Conservation (phyloP, 441 rosid species). For the Hypseocharis bilobata region DNA sequence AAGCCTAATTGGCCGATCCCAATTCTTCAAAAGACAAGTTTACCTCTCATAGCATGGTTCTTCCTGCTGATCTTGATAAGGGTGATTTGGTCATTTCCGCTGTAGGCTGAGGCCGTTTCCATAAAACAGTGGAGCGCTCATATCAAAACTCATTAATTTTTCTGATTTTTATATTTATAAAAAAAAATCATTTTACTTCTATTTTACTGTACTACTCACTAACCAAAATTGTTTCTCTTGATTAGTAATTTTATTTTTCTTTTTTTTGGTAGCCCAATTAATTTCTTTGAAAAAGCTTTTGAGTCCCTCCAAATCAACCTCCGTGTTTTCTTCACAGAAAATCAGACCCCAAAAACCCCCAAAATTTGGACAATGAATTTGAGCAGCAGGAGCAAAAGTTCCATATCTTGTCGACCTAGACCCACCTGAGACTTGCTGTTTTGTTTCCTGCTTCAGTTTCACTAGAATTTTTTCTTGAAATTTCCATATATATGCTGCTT, state of each 20-base stretch:
- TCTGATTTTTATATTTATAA: not conserved
- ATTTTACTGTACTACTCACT: not conserved
- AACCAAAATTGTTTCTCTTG: not conserved
- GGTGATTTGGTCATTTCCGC: not conserved
- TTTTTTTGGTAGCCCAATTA: not conserved
- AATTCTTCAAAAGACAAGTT: not conserved
- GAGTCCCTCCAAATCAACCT: conserved; percentile 7
- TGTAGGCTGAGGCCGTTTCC: not conserved
- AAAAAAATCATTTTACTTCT: too few relatives aligned
- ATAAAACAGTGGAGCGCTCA: conserved; percentile 3
- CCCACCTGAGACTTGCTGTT: too few relatives aligned
- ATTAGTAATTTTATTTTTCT: not conserved
- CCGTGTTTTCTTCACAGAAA: not conserved
- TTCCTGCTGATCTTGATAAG: not conserved
- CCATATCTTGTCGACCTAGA: not conserved
- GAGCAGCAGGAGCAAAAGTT: not conserved
- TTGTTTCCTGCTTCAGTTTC: conserved; percentile 1
- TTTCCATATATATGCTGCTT: not conserved
- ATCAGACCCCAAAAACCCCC: conserved; percentile 1
- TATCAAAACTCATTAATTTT: not conserved
- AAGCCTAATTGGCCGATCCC: not conserved
- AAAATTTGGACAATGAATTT: not conserved
- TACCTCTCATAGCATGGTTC: not conserved
- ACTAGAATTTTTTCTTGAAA: not conserved
- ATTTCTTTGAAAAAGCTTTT: conserved; percentile 1